phyloP scores from a whole-genome alignment of 495 filamentous ascomycete genomes.

The Symbiotaphrina buchneri region DNA sequence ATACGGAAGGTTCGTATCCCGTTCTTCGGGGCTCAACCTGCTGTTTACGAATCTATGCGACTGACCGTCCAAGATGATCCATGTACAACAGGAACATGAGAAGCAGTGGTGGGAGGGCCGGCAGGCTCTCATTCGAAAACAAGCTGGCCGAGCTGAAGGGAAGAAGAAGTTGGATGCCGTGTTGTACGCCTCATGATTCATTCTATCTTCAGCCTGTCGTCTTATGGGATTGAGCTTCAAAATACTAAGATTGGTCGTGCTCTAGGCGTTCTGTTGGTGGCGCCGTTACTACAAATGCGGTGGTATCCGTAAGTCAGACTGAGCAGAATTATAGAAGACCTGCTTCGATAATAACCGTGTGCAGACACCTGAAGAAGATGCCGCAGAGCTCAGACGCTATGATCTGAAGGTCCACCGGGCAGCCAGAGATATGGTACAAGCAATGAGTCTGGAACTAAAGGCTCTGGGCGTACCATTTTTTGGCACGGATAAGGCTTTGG shows the following conservation, averaged over 20 bases:
- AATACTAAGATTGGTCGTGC: neutral
- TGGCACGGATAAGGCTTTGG: constrained; percentile 1
- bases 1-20: constrained; percentile 3
- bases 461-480: constrained; percentile 6
- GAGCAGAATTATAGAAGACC: neutral
- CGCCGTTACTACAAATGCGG: constrained; percentile 4
- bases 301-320: constrained; percentile 1
- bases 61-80: constrained; percentile 3
- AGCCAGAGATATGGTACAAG: constrained; percentile 4
- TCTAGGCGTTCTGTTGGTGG: constrained; percentile 8
- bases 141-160: constrained; percentile 5
- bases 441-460: constrained; percentile 3
- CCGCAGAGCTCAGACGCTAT: constrained; percentile 2
- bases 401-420: constrained; percentile 5
- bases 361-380: constrained; percentile 5
- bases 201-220: constrained; percentile 1
- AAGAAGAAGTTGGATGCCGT: constrained; percentile 6
- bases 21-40: neutral
- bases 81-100: constrained; percentile 5
- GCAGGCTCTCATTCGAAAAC: constrained; percentile 4
- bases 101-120: constrained; percentile 5
- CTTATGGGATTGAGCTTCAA: neutral
- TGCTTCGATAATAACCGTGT: neutral
- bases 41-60: neutral
- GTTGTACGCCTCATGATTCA: constrained; percentile 3